Conservation (phyloP, 441 rosid species). For the Hura crepitans region DNA sequence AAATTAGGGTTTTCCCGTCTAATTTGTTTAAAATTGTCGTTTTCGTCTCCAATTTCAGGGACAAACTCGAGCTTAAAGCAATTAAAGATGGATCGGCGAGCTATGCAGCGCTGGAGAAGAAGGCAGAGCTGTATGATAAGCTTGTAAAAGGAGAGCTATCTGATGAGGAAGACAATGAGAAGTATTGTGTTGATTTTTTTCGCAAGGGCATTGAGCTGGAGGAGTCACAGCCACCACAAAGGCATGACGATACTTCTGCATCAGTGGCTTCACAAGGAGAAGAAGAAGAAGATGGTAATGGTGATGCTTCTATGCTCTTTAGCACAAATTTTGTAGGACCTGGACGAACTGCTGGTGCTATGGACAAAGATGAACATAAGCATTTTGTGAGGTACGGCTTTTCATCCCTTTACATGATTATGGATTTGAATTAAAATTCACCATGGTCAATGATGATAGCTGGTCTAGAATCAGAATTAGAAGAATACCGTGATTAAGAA, state of each 20-base stretch:
- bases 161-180: constrained; percentile 80
- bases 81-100: constrained; percentile 68
- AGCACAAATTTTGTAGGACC: constrained; percentile 51
- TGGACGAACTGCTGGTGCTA: constrained; percentile 48
- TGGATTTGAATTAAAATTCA: neutral
- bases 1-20: constrained; percentile 5
- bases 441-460: neutral
- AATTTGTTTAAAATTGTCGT: neutral
- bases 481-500: too few relatives aligned
- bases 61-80: constrained; percentile 86
- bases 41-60: constrained; percentile 38
- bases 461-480: neutral
- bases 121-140: constrained; percentile 80
- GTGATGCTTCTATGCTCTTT: constrained; percentile 36
- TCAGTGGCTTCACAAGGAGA: constrained; percentile 32
- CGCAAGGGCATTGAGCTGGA: constrained; percentile 54
- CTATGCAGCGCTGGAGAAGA: constrained; percentile 86
- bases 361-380: constrained; percentile 65
- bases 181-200: constrained; percentile 85
- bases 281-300: constrained; percentile 33
- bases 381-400: constrained; percentile 68
- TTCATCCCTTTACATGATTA: neutral
- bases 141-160: constrained; percentile 74
- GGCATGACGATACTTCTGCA: constrained; percentile 20
- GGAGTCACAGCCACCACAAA: constrained; percentile 33